Conservation (phyloP, 2,329 filamentous ascomycete species). For the Colletotrichum sp. region DNA sequence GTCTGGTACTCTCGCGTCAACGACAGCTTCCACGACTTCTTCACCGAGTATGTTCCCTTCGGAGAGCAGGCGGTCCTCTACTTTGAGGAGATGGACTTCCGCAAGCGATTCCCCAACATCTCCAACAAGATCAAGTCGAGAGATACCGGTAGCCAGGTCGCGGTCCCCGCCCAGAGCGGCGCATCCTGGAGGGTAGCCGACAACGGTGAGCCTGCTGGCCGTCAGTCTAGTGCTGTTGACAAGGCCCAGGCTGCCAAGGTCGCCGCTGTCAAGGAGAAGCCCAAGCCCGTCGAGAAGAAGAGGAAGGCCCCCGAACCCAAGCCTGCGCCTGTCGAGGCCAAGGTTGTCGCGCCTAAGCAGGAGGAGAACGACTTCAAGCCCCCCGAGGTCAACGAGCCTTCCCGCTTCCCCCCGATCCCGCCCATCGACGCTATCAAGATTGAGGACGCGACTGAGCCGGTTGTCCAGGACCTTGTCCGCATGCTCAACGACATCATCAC, state of each 20-base stretch:
- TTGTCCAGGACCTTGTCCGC: slow-evolving; percentile 92
- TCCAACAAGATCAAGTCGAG: slow-evolving; percentile 44
- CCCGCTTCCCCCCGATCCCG: slow-evolving; percentile 65
- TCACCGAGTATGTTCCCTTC: slow-evolving; percentile 94
- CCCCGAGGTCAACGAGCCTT: slow-evolving; percentile 71
- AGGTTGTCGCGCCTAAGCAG: slow-evolving; percentile 30
- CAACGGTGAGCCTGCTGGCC: slow-evolving; percentile 58
- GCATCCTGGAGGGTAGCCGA: slow-evolving; percentile 80
- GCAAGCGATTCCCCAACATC: slow-evolving; percentile 75
- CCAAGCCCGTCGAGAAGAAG: slow-evolving; percentile 30
- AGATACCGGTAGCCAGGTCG: slow-evolving; percentile 74
- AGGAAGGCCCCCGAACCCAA: slow-evolving; percentile 5
- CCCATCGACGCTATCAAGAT: slow-evolving; percentile 82
- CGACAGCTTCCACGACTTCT: slow-evolving; percentile 99
- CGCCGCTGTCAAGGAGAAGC: slow-evolving; percentile 30
- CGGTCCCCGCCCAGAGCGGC: slow-evolving; percentile 84
- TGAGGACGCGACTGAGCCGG: slow-evolving; percentile 78
- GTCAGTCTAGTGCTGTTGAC: slow-evolving; percentile 66
- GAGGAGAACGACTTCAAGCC: slow-evolving; percentile 49
- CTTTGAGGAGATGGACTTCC: slow-evolving; percentile 93
- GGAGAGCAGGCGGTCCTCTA: slow-evolving; percentile 95
- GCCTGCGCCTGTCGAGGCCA: slow-evolving; percentile 31
- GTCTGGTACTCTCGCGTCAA: slow-evolving; percentile 92
- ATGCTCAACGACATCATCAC: slow-evolving; percentile 96
- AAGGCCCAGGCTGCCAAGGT: slow-evolving; percentile 36